phyloP scores from a whole-genome alignment of 2,329 filamentous ascomycete genomes.

The Fusarium sterilihyphosum region DNA sequence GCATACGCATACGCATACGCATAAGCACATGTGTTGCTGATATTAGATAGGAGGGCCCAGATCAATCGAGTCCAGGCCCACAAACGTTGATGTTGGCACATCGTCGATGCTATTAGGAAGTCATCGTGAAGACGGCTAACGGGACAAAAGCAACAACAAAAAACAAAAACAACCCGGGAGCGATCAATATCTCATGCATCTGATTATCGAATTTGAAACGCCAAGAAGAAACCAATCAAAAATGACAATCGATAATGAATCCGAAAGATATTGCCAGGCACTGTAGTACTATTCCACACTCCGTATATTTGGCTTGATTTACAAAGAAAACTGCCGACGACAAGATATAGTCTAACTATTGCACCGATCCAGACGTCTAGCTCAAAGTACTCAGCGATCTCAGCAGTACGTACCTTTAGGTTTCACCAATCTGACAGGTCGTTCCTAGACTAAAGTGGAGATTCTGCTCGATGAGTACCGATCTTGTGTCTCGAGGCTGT shows the following conservation, averaged over 20 bases:
- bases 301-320: background rate
- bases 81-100: background rate
- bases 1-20: background rate
- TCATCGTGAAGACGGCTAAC: background rate
- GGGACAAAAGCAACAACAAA: background rate
- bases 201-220: background rate
- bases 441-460: slow-evolving; percentile 4
- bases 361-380: slow-evolving; percentile 23
- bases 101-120: slow-evolving; percentile 1
- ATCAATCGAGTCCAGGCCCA: background rate
- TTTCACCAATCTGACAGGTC: slow-evolving; percentile 17
- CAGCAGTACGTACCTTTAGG: background rate
- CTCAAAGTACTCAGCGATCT: slow-evolving; percentile 18
- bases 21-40: background rate
- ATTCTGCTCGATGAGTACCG: slow-evolving; percentile 26
- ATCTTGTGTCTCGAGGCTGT: slow-evolving; percentile 32
- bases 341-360: background rate
- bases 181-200: slow-evolving; percentile 1
- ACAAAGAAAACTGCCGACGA: background rate
- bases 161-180: background rate
- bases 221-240: slow-evolving; percentile 3
- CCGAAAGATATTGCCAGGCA: background rate
- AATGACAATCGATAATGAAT: background rate
- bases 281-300: no score
- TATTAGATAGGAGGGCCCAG: background rate